Evolutionary conservation across 1,284 basidiomycete species (phyloP).

Genomic region (Pascua guehoae): DNA sequence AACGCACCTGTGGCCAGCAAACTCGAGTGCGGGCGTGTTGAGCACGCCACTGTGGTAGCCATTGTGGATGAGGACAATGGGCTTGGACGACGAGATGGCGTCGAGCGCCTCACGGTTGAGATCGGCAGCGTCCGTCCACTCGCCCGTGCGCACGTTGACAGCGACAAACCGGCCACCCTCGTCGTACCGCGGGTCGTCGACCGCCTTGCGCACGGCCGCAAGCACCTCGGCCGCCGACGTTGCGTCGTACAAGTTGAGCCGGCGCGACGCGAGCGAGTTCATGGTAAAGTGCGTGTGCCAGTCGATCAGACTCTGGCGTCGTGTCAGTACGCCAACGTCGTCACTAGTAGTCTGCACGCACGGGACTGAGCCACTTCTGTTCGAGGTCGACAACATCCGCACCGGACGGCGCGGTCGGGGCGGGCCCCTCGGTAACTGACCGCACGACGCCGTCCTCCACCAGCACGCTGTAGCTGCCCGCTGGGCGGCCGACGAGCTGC

Average conservation of each 20-base stretch:
- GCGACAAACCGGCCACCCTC: conserved; percentile 19
- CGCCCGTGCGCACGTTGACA: conserved; percentile 26
- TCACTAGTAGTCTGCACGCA: not conserved
- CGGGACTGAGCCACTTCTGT: conserved; percentile 12
- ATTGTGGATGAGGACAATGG: conserved; percentile 33
- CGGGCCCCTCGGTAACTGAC: conserved; percentile 2
- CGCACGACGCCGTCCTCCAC: conserved; percentile 15
- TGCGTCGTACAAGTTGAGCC: conserved; percentile 24
- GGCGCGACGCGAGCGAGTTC: conserved; percentile 23
- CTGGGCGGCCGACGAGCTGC: conserved; percentile 18
- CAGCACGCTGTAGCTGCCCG: conserved; percentile 16
- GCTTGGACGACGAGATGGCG: conserved; percentile 16
- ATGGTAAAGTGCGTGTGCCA: conserved; percentile 35
- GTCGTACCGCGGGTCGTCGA: conserved; percentile 20
- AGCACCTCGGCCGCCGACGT: conserved; percentile 24
- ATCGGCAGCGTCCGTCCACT: conserved; percentile 29
- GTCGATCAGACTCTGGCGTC: conserved; percentile 27
- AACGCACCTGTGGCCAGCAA: conserved; percentile 10
- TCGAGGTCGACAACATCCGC: conserved; percentile 7
- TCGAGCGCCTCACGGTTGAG: conserved; percentile 29
- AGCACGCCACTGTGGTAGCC: conserved; percentile 37
- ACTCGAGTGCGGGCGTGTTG: conserved; percentile 29
- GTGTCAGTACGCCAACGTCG: not conserved
- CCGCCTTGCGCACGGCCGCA: conserved; percentile 12
- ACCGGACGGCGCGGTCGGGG: too few relatives aligned